Evolutionary conservation across 176 grass and related monocot genomes (phyloP).

Genomic region (Tuctoria greenei): DNA sequence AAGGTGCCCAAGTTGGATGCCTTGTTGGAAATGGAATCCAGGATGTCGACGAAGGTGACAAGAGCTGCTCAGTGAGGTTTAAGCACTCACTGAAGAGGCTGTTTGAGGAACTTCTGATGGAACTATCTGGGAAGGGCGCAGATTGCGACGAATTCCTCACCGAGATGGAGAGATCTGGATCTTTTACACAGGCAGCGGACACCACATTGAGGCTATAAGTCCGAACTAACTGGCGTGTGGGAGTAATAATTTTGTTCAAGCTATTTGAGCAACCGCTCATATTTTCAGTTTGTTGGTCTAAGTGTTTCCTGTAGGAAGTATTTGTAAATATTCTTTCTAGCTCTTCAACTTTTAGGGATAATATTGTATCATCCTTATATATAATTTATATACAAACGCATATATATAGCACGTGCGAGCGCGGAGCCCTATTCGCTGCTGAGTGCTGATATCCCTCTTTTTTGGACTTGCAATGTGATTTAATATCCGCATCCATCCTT

Average conservation of each 20-base stretch:
- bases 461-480: too few relatives aligned
- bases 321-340: constrained; percentile 42
- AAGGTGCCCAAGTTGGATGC: constrained; percentile 83
- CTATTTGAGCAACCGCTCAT: constrained; percentile 1
- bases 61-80: constrained; percentile 68
- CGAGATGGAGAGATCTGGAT: constrained; percentile 15
- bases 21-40: constrained; percentile 63
- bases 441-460: too few relatives aligned
- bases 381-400: too few relatives aligned
- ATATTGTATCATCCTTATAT: not conserved
- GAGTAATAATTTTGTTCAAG: constrained; percentile 33
- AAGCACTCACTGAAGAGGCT: constrained; percentile 58
- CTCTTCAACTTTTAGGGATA: constrained; percentile 23
- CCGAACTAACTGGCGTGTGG: not conserved
- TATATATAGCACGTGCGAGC: not conserved
- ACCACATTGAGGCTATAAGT: constrained; percentile 46
- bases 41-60: constrained; percentile 77
- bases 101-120: constrained; percentile 61
- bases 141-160: constrained; percentile 57
- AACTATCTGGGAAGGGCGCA: constrained; percentile 58
- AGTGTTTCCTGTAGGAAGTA: constrained; percentile 35
- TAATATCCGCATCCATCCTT: too few relatives aligned
- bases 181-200: constrained; percentile 28
- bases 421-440: not conserved
- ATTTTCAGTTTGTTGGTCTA: constrained; percentile 6